These are phyloP conservation scores for Taiwanofungus camphoratus DNA, from an alignment of 1,284 basidiomycete genomes.

Conservation along the genomic window DNA sequence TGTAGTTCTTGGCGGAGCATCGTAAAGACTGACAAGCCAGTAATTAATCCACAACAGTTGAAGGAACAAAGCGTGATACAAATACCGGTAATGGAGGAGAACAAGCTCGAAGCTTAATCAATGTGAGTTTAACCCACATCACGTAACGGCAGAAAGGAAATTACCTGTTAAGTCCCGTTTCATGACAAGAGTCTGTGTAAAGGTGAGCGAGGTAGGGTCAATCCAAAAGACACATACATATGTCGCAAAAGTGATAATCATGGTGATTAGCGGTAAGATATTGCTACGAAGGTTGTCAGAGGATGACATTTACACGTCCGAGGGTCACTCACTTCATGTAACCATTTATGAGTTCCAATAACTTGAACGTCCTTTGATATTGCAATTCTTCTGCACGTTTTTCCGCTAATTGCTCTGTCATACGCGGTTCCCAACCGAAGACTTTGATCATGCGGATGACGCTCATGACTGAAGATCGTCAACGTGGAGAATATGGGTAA, in stretches of 20 bases:
- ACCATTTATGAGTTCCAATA: slow-evolving; percentile 30
- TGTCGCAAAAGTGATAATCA: slow-evolving; percentile 61
- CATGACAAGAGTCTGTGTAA: slow-evolving; percentile 31
- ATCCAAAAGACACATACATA: slow-evolving; percentile 33
- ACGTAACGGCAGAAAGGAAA: slow-evolving; percentile 11
- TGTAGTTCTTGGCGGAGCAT: slow-evolving; percentile 26
- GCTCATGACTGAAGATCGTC: slow-evolving; percentile 27
- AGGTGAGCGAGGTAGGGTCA: background rate
- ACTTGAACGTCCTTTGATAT: slow-evolving; percentile 34
- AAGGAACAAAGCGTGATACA: slow-evolving; percentile 1
- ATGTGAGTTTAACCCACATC: slow-evolving; percentile 1
- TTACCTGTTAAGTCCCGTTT: slow-evolving; percentile 25
- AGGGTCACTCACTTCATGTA: slow-evolving; percentile 28
- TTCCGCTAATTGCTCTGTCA: slow-evolving; percentile 31
- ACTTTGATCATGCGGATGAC: slow-evolving; percentile 48
- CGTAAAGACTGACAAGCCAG: slow-evolving; percentile 26
- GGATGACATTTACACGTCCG: too few relatives aligned
- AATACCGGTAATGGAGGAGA: slow-evolving; percentile 33
- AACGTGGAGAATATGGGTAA: too few relatives aligned
- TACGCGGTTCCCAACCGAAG: slow-evolving; percentile 61
- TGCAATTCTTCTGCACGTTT: slow-evolving; percentile 50
- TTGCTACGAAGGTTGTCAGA: slow-evolving; percentile 31
- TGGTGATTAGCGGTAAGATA: slow-evolving; percentile 58
- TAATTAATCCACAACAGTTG: background rate
- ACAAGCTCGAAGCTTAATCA: slow-evolving; percentile 30